A percentile compares a stretch with the other conserved stretches of the same genome.
Evolutionary conservation across 2,329 filamentous ascomycete species (phyloP).

Genomic region (Sordariomycetes sp.): DNA sequence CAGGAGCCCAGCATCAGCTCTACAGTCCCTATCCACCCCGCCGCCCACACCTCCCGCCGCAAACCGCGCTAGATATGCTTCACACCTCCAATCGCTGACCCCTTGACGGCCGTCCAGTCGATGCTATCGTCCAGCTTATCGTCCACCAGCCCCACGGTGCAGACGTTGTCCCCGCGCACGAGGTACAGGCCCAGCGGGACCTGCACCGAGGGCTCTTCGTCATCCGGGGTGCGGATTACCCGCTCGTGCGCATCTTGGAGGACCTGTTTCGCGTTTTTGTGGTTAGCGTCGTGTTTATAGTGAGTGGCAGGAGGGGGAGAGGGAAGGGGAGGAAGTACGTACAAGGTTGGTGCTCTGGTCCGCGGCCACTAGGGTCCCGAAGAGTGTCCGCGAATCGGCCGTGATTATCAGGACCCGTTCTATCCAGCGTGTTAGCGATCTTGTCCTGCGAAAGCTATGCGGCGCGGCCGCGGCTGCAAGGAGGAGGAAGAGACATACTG

Average conservation of each 20-base stretch:
- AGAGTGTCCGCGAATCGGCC: conserved; percentile 75
- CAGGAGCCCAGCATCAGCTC: neutral
- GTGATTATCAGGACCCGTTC: conserved; percentile 90
- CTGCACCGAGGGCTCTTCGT: conserved; percentile 67
- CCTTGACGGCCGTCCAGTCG: conserved; percentile 84
- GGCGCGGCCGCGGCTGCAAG: neutral
- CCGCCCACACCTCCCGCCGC: neutral
- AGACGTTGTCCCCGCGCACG: conserved; percentile 89
- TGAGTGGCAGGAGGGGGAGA: neutral
- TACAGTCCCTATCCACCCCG: neutral
- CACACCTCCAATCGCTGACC: conserved; percentile 68
- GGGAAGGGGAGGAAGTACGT: conserved; percentile 10
- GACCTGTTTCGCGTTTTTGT: conserved; percentile 34
- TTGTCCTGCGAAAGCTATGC: neutral
- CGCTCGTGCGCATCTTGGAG: conserved; percentile 75
- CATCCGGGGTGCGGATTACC: conserved; percentile 76
- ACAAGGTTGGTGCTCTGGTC: conserved; percentile 88
- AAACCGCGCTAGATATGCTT: conserved; percentile 47
- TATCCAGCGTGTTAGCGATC: conserved; percentile 20
- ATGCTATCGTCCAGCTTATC: conserved; percentile 82
- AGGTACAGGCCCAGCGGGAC: conserved; percentile 81
- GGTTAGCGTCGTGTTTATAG: neutral
- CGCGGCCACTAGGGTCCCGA: conserved; percentile 71
- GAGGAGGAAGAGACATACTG: conserved; percentile 17
- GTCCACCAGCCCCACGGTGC: conserved; percentile 78